Evolutionary conservation across 805 yeast genomes (phyloP), one percentile per base, ranked within the genome.

Genomic region (Barnettozyma populi): DNA sequence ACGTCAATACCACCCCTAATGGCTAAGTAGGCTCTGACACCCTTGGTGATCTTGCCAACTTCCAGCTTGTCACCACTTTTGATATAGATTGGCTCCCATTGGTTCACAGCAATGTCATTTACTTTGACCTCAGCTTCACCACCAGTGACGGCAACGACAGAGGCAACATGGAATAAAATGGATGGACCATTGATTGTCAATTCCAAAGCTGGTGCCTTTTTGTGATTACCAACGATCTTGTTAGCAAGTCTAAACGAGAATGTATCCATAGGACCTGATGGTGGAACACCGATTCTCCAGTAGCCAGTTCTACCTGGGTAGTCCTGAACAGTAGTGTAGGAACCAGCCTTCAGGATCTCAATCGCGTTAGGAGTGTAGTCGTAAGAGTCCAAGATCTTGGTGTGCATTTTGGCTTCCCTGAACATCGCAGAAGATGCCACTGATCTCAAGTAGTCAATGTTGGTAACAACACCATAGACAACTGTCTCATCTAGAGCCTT

Each of bases 231-330:
- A 40, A 92, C 98, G 60, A 88, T 80, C 62, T 86, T 73, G 72
- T 92, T 92, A 19, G 96, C 97, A 52, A 88, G 65, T 59, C 97
- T 76, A 72, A 90, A 90, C 5, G 97, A 82, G 60, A 83, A 90
- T 51, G 82, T 79, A 68, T 92, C 99, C 98, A 92, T 94, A 50
- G 98, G 97, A 41, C 99, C 99, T 36, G 96, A 88, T 7, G 98
- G 98, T 23, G 99, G 99, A 47, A 92, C 98, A 65, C 99, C 99
- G 47, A 70, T 64, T 58, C 72, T 67, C 75, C 75, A 71, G 51
- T 76, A 65, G n/a, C 89, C 84, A 46, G 74, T 73, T 72, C 99
- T 83, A 45, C 95, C 96, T 16, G 96, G 95, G 66, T 82, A 94
- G 67, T 94, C 99, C 71, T 92, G 99, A 43, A 92, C 92, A 3